phyloP scores from a whole-genome alignment of 345 rosid species.

The Corymbia maculata region DNA sequence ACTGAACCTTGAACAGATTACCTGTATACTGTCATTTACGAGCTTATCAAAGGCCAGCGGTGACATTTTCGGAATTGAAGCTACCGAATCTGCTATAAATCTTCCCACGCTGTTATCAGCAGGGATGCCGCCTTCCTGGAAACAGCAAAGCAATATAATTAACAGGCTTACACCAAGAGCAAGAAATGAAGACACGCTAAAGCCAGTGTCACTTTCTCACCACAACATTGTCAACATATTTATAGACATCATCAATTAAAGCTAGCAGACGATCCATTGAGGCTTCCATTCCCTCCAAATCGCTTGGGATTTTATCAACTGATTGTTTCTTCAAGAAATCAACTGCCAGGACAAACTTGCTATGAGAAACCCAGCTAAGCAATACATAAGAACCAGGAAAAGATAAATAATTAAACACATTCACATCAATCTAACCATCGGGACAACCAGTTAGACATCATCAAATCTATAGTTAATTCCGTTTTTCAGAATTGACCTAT shows the following conservation, averaged over 20 bases:
- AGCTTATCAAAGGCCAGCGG: slow-evolving; percentile 78
- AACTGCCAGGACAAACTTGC: slow-evolving; percentile 17
- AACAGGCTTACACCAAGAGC: background rate
- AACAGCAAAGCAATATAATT: background rate
- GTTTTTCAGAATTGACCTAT: background rate
- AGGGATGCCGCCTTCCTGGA: slow-evolving; percentile 60
- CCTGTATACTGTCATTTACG: slow-evolving; percentile 85
- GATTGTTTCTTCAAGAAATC: slow-evolving; percentile 61
- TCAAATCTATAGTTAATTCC: background rate
- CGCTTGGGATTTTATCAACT: slow-evolving; percentile 83
- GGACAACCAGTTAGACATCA: background rate
- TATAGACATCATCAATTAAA: slow-evolving; percentile 61
- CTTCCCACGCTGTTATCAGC: slow-evolving; percentile 78
- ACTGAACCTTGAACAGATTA: slow-evolving; percentile 3
- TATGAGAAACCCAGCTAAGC: background rate
- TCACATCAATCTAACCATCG: background rate
- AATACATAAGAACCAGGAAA: background rate
- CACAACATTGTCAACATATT: slow-evolving; percentile 82
- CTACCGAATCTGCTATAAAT: slow-evolving; percentile 53
- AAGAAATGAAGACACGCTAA: background rate
- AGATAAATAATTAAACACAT: background rate
- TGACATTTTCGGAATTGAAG: slow-evolving; percentile 67
- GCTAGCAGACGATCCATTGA: slow-evolving; percentile 65
- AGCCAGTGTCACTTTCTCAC: slow-evolving; percentile 23
- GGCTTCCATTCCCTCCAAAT: slow-evolving; percentile 97